phyloP scores from a whole-genome alignment of 2,329 filamentous ascomycete species.

The Penicillium italicum region DNA sequence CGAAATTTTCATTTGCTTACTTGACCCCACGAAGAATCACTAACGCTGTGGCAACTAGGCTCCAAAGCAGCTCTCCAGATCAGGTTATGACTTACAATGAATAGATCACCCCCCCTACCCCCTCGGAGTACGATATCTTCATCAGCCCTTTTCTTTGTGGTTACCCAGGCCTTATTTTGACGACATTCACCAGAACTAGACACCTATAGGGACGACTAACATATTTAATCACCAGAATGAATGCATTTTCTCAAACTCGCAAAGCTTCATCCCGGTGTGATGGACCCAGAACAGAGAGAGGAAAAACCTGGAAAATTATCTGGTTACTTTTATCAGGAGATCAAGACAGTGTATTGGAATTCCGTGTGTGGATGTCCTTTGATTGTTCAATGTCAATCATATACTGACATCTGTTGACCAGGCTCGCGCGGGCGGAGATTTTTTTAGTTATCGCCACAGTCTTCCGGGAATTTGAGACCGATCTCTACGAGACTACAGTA shows the following conservation, averaged over 20 bases:
- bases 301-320: conserved; percentile 33
- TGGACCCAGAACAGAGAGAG: conserved; percentile 33
- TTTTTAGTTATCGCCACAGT: conserved; percentile 30
- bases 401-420: conserved; percentile 6
- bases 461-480: conserved; percentile 30
- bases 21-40: neutral
- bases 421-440: conserved; percentile 35
- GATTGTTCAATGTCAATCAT: neutral
- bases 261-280: conserved; percentile 37
- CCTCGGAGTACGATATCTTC: conserved; percentile 23
- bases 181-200: conserved; percentile 18
- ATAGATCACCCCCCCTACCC: conserved; percentile 34
- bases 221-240: conserved; percentile 37
- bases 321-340: conserved; percentile 42
- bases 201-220: conserved; percentile 39
- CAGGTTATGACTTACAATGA: conserved; percentile 31
- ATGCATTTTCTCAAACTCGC: conserved; percentile 36
- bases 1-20: neutral
- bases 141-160: no score
- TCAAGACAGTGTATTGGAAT: conserved; percentile 48
- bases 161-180: neutral
- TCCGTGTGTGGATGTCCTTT: conserved; percentile 28
- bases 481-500: conserved; percentile 32
- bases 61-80: conserved; percentile 30
- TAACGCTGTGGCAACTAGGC: conserved; percentile 28